Evolutionary conservation across 2,329 filamentous ascomycete genomes (phyloP).

Genomic region (Aspergillus quadrilineatus): DNA sequence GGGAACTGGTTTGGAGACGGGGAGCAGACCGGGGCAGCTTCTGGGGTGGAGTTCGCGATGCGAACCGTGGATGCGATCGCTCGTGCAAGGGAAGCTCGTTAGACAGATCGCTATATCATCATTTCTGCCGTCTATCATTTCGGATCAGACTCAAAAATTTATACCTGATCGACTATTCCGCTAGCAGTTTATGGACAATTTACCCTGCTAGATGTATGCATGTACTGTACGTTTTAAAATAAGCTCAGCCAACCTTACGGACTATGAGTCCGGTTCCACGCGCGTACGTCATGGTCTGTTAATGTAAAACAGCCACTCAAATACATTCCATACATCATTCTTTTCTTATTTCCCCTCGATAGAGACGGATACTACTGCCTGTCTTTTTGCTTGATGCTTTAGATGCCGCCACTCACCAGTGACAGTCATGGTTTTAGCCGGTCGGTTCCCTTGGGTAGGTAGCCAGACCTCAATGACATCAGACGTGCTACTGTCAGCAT

Average conservation of each 20-base stretch:
- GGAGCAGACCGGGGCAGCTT: conserved; percentile 27
- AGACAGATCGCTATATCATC: background rate
- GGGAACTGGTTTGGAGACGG: conserved; percentile 31
- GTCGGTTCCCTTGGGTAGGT: background rate
- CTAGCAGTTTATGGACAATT: background rate
- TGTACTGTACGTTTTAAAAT: background rate
- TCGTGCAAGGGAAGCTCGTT: conserved; percentile 9
- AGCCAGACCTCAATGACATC: background rate
- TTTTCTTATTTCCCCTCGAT: background rate
- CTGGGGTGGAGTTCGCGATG: conserved; percentile 31
- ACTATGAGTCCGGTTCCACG: background rate
- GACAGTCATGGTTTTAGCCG: background rate
- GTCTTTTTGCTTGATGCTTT: background rate
- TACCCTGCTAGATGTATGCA: background rate
- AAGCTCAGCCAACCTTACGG: background rate
- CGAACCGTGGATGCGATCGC: conserved; percentile 28
- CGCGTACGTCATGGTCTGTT: conserved; percentile 1
- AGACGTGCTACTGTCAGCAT: background rate
- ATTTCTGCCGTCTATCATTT: background rate
- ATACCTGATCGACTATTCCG: background rate
- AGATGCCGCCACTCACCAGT: background rate
- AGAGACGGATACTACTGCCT: background rate
- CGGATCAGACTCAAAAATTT: background rate
- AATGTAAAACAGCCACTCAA: background rate
- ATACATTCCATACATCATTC: background rate